phyloP scores from a whole-genome alignment of 23 red algal genomes.

The Gracilaria gracilis region DNA sequence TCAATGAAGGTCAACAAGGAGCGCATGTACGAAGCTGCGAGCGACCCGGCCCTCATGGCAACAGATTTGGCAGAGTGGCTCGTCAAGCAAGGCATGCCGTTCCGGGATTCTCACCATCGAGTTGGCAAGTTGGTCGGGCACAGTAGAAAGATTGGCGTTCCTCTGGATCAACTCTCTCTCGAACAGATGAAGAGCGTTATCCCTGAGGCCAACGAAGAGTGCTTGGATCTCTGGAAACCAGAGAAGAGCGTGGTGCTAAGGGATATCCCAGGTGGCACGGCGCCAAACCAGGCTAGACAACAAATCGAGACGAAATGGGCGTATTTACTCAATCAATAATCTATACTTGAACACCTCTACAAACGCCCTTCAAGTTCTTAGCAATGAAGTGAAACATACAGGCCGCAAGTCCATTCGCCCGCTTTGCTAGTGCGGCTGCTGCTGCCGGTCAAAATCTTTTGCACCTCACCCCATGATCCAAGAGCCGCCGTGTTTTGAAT shows the following conservation, averaged over 20 bases:
- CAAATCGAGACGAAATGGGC: slow-evolving; percentile 79
- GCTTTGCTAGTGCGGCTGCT: neutral
- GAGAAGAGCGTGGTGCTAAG: slow-evolving; percentile 78
- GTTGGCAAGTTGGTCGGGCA: slow-evolving; percentile 89
- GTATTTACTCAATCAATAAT: slow-evolving; percentile 52
- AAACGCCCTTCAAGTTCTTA: neutral
- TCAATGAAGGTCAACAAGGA: slow-evolving; percentile 86
- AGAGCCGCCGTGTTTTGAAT: neutral
- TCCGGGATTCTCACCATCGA: slow-evolving; percentile 96
- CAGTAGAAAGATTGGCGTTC: slow-evolving; percentile 56
- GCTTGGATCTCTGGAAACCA: slow-evolving; percentile 91
- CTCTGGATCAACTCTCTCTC: slow-evolving; percentile 80
- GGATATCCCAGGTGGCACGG: slow-evolving; percentile 87
- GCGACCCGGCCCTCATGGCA: slow-evolving; percentile 96
- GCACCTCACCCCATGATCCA: neutral
- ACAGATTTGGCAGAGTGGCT: slow-evolving; percentile 99
- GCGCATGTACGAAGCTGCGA: slow-evolving; percentile 86
- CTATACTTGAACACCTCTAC: neutral
- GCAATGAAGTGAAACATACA: neutral
- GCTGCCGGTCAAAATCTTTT: neutral
- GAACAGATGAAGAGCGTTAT: slow-evolving; percentile 82
- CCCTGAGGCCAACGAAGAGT: slow-evolving; percentile 93
- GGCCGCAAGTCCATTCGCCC: neutral
- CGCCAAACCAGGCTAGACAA: slow-evolving; percentile 78
- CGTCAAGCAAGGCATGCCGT: slow-evolving; percentile 91